Evolutionary conservation across 2,329 filamentous ascomycete species (phyloP), one percentile per base, ranked within the genome.

Genomic region (Cladosporium sp.): DNA sequence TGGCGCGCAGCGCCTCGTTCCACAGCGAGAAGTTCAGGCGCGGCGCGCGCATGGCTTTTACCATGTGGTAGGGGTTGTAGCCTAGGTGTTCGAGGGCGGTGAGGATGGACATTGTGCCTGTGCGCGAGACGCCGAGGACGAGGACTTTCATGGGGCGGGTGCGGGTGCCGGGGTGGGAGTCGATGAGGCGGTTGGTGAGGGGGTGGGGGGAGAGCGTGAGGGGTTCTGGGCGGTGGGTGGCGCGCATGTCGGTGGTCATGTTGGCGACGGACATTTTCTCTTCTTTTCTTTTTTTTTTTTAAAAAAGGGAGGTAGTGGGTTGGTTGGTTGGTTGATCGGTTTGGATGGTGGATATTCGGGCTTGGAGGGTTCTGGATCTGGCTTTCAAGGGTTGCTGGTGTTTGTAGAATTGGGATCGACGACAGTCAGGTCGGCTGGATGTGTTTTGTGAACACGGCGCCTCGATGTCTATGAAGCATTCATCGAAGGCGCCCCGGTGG

Each of bases 121-220:
- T 62, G 13, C 60, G 56, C 9, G 53, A 54, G 22, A 55, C 38
- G n/a, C 58, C 58, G 13, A 62, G 49, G 25, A 57, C 51, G 11
- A 62, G 53, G 12, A 62, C 52, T 32, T 51, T 35, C 54, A 62
- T 60, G 5, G 55, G 50, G n/a, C 33, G 43, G 2, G 51, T 59
- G 18, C 58, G 53, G 16, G 40, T 15, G 9, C 43, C 51, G 8
- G 38, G 36, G 11, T 42, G 50, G 20, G 38, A 52, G 43, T 38
- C 43, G n/a, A 43, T 52, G 22, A 54, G 41, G 13, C 54, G 43
- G 9, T 50, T 52, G n/a, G 54, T 54, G 18, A 42, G 18, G 15
- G 54, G 54, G 35, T 56, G 52, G 2, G 50, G 54, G 15, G 27
- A 46, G 38, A 54, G 40, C 16, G 38, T 49, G 18, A 51, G 43